Evolutionary conservation across 2,329 filamentous ascomycete species (phyloP), one percentile per base, ranked within the genome.

Genomic region (Arthrobotrys sinensis): DNA sequence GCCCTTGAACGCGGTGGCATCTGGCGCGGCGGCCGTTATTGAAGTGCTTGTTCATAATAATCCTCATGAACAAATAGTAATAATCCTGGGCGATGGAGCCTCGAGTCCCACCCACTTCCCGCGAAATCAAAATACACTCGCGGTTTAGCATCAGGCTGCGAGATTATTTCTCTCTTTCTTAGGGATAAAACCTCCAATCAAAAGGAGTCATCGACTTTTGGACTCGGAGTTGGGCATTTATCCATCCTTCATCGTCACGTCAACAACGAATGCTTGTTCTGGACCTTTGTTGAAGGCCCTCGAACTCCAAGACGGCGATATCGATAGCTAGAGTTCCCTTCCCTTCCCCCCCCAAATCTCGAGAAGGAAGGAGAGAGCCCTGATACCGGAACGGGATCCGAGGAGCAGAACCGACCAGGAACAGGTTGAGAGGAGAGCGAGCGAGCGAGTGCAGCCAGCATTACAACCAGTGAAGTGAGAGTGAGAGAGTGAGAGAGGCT

Each of bases 191-290:
- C 14, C 48, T 70, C 72, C 72, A 76, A 70, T 70, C 66, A 64
- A 77, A 71, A 77, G 73, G 73, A 66, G 73, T 66, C 21, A 46
- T 62, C 66, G 66, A 43, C 43, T 60, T 60, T 36, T n/a, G 34
- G n/a, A 60, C 21, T 53, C 32, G 50, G 50, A 34, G 36, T 57
- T 28, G 55, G 55, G 34, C 16, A 19, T 55, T 60, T 60, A 60
- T 60, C 52, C 55, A 60, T 60, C 34, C 34, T 60, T 34, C 16
- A 28, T n/a, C n/a, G 8, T 57, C 52, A 57, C 52, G 52, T 38
- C 52, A 57, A 36, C 16, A 57, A 21, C 32, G 52, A 21, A 21
- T 14, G 55, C 36, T 60, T 12, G 14, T n/a, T 40, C 14, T 28
- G 53, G 16, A 11, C 4, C 5, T 21, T 38, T 57, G 16, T 34